These are phyloP conservation scores for Collariella sp. DNA, from an alignment of 495 filamentous ascomycete species.

Conservation along the genomic window DNA sequence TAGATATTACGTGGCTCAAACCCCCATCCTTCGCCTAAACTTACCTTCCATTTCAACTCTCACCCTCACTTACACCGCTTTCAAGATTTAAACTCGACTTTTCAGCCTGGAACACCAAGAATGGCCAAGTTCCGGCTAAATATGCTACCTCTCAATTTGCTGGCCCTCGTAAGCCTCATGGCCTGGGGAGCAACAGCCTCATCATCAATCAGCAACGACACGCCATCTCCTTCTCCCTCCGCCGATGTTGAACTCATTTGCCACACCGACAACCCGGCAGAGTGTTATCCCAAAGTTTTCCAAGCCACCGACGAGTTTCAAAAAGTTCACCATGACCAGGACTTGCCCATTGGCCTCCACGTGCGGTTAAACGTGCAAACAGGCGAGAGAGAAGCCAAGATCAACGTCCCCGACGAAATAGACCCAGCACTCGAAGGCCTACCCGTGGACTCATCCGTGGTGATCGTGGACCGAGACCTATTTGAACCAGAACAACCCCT, in stretches of 20 bases:
- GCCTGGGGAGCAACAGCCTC: slow-evolving; percentile 18
- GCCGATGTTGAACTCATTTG: slow-evolving; percentile 50
- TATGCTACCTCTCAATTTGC: slow-evolving; percentile 17
- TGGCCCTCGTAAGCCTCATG: slow-evolving; percentile 20
- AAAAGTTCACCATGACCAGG: slow-evolving; percentile 52
- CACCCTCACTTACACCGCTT: neutral
- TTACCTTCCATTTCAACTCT: neutral
- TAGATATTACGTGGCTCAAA: neutral
- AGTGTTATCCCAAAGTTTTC: slow-evolving; percentile 58
- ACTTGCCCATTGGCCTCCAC: slow-evolving; percentile 54
- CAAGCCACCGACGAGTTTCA: slow-evolving; percentile 54
- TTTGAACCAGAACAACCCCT: neutral
- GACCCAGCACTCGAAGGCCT: slow-evolving; percentile 37
- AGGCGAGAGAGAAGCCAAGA: slow-evolving; percentile 53
- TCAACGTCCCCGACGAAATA: slow-evolving; percentile 44
- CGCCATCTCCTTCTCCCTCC: slow-evolving; percentile 24
- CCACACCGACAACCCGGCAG: slow-evolving; percentile 46
- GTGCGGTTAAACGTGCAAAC: slow-evolving; percentile 55
- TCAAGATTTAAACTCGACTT: neutral
- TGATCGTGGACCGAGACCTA: slow-evolving; percentile 34
- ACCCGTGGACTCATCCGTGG: slow-evolving; percentile 39
- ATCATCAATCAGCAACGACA: no score
- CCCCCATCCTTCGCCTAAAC: slow-evolving; percentile 7
- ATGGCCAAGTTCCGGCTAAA: slow-evolving; percentile 18
- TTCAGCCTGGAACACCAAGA: neutral